Base-by-base conservation (phyloP, 108 stramenopile species). In the Nitzschia inconspicua region DNA sequence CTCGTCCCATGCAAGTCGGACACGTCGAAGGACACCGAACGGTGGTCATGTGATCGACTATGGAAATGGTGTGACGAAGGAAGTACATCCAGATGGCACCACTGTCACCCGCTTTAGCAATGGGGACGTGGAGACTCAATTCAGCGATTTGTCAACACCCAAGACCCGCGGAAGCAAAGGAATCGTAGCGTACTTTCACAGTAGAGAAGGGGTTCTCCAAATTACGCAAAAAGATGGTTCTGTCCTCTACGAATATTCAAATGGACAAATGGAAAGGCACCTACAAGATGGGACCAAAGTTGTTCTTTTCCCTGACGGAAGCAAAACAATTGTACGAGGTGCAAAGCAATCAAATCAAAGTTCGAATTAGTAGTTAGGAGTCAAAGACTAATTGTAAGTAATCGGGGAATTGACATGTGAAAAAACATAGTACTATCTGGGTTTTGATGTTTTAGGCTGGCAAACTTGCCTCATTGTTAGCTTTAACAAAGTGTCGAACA, bases 41-140 rank as follows among this genome's bases (percentile, higher is more conserved):
- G 63, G 70, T 29, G 70, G 70, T 18, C 57, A 49, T 27, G 34
- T 75, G 18, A 72, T 78, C 35, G 29, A 46, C 3, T 84, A 75
- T 55, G 58, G 65, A n/a, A 88, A 85, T 56, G 90, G 86, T 3
- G 82, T 80, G 22, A 23, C 31, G 19, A 85, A 88, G 63, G 83
- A 82, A 56, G 35, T 60, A 11, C 41, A 51, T 25, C 41, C 76
- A 11, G 86, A 89, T 41, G 93, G 93, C 4, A 73, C 71, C 7
- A 57, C 32, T 14, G 53, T 85, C 11, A 75, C 85, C 16, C 66
- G 83, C 4, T 91, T 82, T 55, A 41, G 57, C 25, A 95, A 95
- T 64, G 93, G 93, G 4, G 93, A 95, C 58, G 54, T 87, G 22
- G 84, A 90, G 69, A 73, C 69, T 10, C 39, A 52, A 3, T 70